Evolutionary conservation across 192 early-diverging fungal species (phyloP).

Genomic region (Globomyces pollinis-pini): DNA sequence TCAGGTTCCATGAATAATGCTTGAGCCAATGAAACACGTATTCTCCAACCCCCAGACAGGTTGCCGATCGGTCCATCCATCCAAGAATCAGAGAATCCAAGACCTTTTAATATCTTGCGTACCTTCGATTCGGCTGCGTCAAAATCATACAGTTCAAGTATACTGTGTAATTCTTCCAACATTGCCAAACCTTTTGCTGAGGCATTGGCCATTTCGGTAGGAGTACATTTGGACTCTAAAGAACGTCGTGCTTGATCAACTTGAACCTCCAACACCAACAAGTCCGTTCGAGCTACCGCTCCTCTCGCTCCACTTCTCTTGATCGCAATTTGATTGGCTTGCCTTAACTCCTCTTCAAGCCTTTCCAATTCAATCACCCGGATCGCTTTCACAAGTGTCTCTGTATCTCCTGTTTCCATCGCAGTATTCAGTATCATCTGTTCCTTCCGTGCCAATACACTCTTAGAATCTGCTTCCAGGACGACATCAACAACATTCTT

Average conservation of each 20-base stretch:
- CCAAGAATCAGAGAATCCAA: constrained; percentile 63
- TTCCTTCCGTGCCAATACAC: constrained; percentile 1
- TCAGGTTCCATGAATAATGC: constrained; percentile 77
- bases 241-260: neutral
- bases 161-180: neutral
- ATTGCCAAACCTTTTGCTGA: neutral
- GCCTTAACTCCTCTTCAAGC: constrained; percentile 7
- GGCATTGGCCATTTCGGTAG: neutral
- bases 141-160: constrained; percentile 10
- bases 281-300: neutral
- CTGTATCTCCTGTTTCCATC: constrained; percentile 12
- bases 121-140: constrained; percentile 60
- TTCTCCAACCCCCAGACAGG: constrained; percentile 84
- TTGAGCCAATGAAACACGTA: constrained; percentile 76
- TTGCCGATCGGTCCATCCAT: constrained; percentile 41
- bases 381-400: constrained; percentile 12
- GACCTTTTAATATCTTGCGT: constrained; percentile 59
- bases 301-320: constrained; percentile 12
- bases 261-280: neutral
- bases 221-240: neutral
- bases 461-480: constrained; percentile 21
- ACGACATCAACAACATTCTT: constrained; percentile 36
- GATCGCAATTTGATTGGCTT: constrained; percentile 16
- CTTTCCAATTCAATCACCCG: constrained; percentile 6
- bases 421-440: constrained; percentile 12